A percentile compares a stretch with the other conserved stretches of the same genome.
Conservation (phyloP, 1,284 basidiomycete genomes). For the Pterulicium gracile region DNA sequence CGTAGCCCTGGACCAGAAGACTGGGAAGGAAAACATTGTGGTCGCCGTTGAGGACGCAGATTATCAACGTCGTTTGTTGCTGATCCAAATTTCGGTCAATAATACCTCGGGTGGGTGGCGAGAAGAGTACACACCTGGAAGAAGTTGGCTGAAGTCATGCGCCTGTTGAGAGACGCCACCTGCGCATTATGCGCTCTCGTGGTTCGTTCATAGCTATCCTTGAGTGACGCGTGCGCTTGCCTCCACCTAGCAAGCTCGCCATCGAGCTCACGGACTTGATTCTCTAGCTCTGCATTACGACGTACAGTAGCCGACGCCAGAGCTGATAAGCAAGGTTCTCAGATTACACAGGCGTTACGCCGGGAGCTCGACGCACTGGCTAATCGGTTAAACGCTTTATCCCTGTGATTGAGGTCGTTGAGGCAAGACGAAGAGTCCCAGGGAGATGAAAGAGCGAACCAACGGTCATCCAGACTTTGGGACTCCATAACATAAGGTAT, state of each 20-base stretch:
- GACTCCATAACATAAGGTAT: slow-evolving; percentile 2
- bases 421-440: slow-evolving; percentile 10
- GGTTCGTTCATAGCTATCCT: slow-evolving; percentile 49
- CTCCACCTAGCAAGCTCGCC: slow-evolving; percentile 60
- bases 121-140: slow-evolving; percentile 33
- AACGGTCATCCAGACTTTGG: slow-evolving; percentile 2
- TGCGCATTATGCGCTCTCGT: slow-evolving; percentile 53
- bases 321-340: slow-evolving; percentile 26
- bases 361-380: too few relatives aligned
- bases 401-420: not conserved
- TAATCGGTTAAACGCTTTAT: too few relatives aligned
- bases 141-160: slow-evolving; percentile 43
- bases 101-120: slow-evolving; percentile 1
- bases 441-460: not conserved
- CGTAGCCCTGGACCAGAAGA: slow-evolving; percentile 47
- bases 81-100: slow-evolving; percentile 16
- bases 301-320: slow-evolving; percentile 52
- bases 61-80: slow-evolving; percentile 53
- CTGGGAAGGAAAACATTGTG: slow-evolving; percentile 51
- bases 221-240: slow-evolving; percentile 46
- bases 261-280: slow-evolving; percentile 54
- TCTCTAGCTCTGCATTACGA: slow-evolving; percentile 50
- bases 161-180: slow-evolving; percentile 45
- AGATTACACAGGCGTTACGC: slow-evolving; percentile 9
- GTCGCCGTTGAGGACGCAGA: slow-evolving; percentile 67